These are phyloP conservation scores for baker's yeast (Saccharomyces cerevisiae) DNA, from an alignment of 805 yeast genomes.

Conservation along the genomic window DNA sequence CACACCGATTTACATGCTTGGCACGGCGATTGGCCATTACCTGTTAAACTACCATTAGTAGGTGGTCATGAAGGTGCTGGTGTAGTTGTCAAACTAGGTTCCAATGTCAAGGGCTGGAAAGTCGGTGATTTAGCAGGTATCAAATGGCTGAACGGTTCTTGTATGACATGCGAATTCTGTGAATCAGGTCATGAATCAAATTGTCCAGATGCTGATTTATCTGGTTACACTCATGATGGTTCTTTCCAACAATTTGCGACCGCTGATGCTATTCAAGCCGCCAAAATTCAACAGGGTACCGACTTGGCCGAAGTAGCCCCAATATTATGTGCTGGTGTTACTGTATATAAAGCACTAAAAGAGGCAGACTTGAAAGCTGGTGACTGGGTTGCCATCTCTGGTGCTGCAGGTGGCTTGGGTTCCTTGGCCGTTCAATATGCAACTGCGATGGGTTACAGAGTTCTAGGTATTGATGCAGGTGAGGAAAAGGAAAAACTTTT, in stretches of 20 bases:
- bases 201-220: constrained; percentile 42
- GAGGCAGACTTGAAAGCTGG: constrained; percentile 43
- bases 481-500: constrained; percentile 41
- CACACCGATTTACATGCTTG: constrained; percentile 62
- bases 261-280: constrained; percentile 81
- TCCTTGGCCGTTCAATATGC: constrained; percentile 53
- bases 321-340: constrained; percentile 54
- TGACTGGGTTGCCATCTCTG: constrained; percentile 51
- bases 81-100: constrained; percentile 51
- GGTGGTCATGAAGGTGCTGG: constrained; percentile 70
- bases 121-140: constrained; percentile 57
- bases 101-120: constrained; percentile 46
- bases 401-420: constrained; percentile 60
- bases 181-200: constrained; percentile 44
- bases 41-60: constrained; percentile 48
- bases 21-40: constrained; percentile 62
- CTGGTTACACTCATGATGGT: constrained; percentile 55
- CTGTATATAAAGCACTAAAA: constrained; percentile 54
- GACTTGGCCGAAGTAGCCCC: constrained; percentile 68
- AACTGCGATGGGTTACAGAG: constrained; percentile 49
- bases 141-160: constrained; percentile 59
- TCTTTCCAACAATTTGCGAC: constrained; percentile 85
- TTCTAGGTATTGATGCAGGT: constrained; percentile 50
- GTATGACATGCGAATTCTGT: constrained; percentile 52
- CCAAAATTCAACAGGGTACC: constrained; percentile 61